Base-by-base conservation (phyloP, 139 green algal species). In the Coelastrella sp. region DNA sequence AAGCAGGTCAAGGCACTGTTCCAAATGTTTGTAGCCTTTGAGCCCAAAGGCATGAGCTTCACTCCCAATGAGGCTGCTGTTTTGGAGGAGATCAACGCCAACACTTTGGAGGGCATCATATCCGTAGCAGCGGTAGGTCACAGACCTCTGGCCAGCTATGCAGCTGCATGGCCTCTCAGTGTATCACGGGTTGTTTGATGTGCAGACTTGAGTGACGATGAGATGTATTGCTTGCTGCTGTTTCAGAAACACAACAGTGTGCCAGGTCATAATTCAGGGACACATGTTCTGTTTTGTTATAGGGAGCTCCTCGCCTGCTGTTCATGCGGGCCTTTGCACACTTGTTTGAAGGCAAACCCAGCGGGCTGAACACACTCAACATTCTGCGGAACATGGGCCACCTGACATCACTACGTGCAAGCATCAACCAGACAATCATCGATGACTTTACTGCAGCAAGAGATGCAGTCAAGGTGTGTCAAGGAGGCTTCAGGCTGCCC, bases 1-100 rank as follows among this genome's bases (percentile, higher is more conserved):
- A 97, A 97, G 92, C 90, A 92, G 91, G 85, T 86, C 85, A 97
- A 96, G 93, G 95, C 95, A 11, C 88, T 96, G 59, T 97, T 98
- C 93, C 73, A 92, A 22, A 95, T 95, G 60, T 95, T 90, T 54
- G 91, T 97, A 22, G 88, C 88, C 3, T 97, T 98, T 85, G 73
- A 92, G 19, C 90, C 89, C 7, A 86, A 95, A 17, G 88, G 92
- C 85, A 96, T 95, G 66, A 65, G 82, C 32, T 98, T 97, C 91
- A 91, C 83, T 11, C 96, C 96, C 2, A 93, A 96, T 73, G 83
- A 94, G 58, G 59, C 91, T 14, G 88, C 87, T 2, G 89, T 98
- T 75, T 80, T 93, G 66, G 94, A 96, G 19, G 94, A 95, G 80
- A 76, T 98, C 56, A 96, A 96, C 75, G 93, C 90, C 82, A 94